Evolutionary conservation across 2,329 filamentous ascomycete genomes (phyloP), one percentile per base, ranked within the genome.

Genomic region (Emmonsia crescens): DNA sequence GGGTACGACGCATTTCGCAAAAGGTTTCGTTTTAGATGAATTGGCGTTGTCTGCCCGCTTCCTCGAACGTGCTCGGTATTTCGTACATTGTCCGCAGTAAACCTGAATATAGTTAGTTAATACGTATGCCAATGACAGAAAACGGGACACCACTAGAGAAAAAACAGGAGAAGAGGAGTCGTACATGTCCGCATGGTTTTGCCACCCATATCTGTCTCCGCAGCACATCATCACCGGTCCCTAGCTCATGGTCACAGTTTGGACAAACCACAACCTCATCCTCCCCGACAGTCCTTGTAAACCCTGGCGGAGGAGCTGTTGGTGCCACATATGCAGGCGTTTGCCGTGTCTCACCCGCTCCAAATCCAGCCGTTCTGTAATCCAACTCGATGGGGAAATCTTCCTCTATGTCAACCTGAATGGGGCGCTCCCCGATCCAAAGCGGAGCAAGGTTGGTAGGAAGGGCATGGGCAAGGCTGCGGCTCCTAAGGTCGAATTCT

Each of bases 121-220:
- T 56, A 33, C 52, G 12, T 19, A 51, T 55, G 21, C 56, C 63
- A 36, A 51, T 3, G n/a, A 21, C 12, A 31, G n/a, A 46, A 68
- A 40, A 67, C 62, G 46, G 19, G 51, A 46, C 38, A 29, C 19
- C 48, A 14, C 31, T 29, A 62, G 31, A 44, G 48, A 51, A 79
- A 48, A 24, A 12, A 12, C 4, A 27, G 21, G 46, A n/a, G 21
- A 27, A 14, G 46, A 48, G 16, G 2, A 48, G 14, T 48, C 83
- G 74, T 82, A 97, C 94, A 77, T 99, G 94, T 66, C 94, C 94
- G 73, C 94, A 99, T 59, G 82, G 82, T 75, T 92, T 96, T 42
- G 94, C 82, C 0, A 94, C 88, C 91, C 92, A 97, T 64, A 97
- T 93, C 69, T 96, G 89, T 70, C 89, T 86, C 74, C 96, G 91